Evolutionary conservation across 164 flowering plant species (phyloP), one percentile per base, ranked within the genome.

Genomic region (Platanus orientalis): DNA sequence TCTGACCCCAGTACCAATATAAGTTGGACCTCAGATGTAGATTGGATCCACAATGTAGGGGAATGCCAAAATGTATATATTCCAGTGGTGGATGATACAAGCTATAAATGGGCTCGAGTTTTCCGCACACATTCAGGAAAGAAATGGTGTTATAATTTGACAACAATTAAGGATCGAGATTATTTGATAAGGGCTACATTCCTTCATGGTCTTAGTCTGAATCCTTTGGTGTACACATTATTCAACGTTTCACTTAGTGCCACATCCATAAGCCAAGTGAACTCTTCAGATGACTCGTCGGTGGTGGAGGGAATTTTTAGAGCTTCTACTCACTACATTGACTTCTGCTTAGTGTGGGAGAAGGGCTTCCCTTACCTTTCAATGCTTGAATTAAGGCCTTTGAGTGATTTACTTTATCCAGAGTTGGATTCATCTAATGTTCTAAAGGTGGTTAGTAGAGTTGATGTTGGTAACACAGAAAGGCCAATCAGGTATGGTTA

Each of bases 161-260:
- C 74, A 7, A 83, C 88, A 30, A 57, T 11, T 16, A 71, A 64
- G 42, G 68, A 64, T 56, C 73, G 69, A 21, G 75, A 71, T 27
- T 83, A 83, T 70, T 70, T 87, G 58, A 58, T 87, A 45, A 78
- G 92, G 68, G 85, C 77, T 24, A 80, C 83, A 39, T 84, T 86
- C 59, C 60, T 69, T 6, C 64, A 34, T 62, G 82, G 73, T 1
- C 61, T 61, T 21, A n/a, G 49, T 16, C 19, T 64, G 23, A 36
- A 26, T 19, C 6, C 62, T 6, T 24, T 47, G 34, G 5, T 57
- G 0, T 55, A 45, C 1, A 29, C 74, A 24, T 32, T 54, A n/a
- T 84, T 84, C 54, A 19, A 67, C 23, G 76, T 83, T 54, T 58
- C 59, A 10, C 58, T 83, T 60, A 80, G 71, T 23, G 70, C 73